Evolutionary conservation across 129 eudicot species (phyloP).

Genomic region (Chrysanthemum makinoi): DNA sequence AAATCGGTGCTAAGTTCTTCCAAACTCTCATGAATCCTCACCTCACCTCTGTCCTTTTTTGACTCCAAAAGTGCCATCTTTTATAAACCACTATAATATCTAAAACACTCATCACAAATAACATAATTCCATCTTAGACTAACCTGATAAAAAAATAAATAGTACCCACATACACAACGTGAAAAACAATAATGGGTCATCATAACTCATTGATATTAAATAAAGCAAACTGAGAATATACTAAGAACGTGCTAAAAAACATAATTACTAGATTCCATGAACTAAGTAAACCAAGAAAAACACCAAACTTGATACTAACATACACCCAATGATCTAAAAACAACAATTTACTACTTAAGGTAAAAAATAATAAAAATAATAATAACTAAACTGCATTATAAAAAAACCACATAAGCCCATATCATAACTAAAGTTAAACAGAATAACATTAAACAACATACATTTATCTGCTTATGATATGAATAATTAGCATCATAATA

Average conservation of each 20-base stretch:
- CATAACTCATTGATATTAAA: slow-evolving; percentile 17
- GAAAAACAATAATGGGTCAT: neutral
- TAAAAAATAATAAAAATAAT: neutral
- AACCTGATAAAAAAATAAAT: neutral
- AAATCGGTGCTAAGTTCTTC: slow-evolving; percentile 84
- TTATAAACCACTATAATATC: slow-evolving; percentile 22
- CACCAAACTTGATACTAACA: slow-evolving; percentile 13
- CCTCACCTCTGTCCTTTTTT: slow-evolving; percentile 55
- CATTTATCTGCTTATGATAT: slow-evolving; percentile 29
- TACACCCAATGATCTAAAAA: slow-evolving; percentile 24
- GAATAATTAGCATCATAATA: slow-evolving; percentile 16
- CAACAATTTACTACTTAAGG: slow-evolving; percentile 10
- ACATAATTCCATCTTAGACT: slow-evolving; percentile 13
- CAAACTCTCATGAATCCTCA: slow-evolving; percentile 64
- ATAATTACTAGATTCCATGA: slow-evolving; percentile 13
- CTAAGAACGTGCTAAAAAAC: slow-evolving; percentile 14
- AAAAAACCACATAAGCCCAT: slow-evolving; percentile 37
- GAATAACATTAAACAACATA: slow-evolving; percentile 27
- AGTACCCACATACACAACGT: slow-evolving; percentile 8
- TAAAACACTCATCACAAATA: neutral
- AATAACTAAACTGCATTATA: slow-evolving; percentile 27
- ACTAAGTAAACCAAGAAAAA: slow-evolving; percentile 9
- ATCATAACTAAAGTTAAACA: slow-evolving; percentile 9
- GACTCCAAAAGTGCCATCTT: slow-evolving; percentile 60
- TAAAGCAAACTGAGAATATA: slow-evolving; percentile 16